These are phyloP conservation scores for Xylaria sp. DNA, from an alignment of 2,329 filamentous ascomycete species.

Conservation along the genomic window DNA sequence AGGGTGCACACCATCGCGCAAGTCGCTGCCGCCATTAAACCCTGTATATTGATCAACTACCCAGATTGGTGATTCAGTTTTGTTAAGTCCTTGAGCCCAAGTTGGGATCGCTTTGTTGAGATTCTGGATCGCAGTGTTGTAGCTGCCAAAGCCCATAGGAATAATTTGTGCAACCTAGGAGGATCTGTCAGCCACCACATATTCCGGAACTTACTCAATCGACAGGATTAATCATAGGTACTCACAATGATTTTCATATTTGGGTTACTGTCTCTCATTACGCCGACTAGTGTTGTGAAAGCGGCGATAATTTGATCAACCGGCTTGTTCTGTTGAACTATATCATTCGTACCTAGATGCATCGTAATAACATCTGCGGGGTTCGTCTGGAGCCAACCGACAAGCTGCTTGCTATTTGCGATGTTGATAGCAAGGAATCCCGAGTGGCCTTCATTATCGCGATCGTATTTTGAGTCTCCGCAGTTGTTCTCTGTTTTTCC, in stretches of 20 bases:
- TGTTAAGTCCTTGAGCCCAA: slow-evolving; percentile 53
- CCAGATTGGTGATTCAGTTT: slow-evolving; percentile 53
- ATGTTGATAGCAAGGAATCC: slow-evolving; percentile 57
- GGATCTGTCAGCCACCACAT: background rate
- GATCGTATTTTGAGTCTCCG: slow-evolving; percentile 53
- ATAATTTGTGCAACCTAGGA: slow-evolving; percentile 56
- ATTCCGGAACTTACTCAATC: no score
- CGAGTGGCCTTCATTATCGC: slow-evolving; percentile 56
- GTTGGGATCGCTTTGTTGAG: slow-evolving; percentile 53
- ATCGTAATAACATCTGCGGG: slow-evolving; percentile 58
- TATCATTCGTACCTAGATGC: slow-evolving; percentile 58
- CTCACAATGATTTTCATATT: slow-evolving; percentile 56
- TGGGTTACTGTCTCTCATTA: slow-evolving; percentile 54
- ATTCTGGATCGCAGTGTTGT: slow-evolving; percentile 51
- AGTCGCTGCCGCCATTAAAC: slow-evolving; percentile 47
- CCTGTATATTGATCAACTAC: slow-evolving; percentile 56
- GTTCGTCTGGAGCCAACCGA: slow-evolving; percentile 55
- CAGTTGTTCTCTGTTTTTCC: slow-evolving; percentile 49
- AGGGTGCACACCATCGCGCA: slow-evolving; percentile 54
- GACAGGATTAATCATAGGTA: slow-evolving; percentile 6
- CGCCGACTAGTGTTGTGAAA: slow-evolving; percentile 52
- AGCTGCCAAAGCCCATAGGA: slow-evolving; percentile 48
- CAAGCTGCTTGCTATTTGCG: slow-evolving; percentile 54
- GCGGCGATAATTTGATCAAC: slow-evolving; percentile 52
- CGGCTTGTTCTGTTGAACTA: slow-evolving; percentile 53